Conservation (phyloP, 768 basidiomycete genomes). For the Pleurotus pulmonarius region DNA sequence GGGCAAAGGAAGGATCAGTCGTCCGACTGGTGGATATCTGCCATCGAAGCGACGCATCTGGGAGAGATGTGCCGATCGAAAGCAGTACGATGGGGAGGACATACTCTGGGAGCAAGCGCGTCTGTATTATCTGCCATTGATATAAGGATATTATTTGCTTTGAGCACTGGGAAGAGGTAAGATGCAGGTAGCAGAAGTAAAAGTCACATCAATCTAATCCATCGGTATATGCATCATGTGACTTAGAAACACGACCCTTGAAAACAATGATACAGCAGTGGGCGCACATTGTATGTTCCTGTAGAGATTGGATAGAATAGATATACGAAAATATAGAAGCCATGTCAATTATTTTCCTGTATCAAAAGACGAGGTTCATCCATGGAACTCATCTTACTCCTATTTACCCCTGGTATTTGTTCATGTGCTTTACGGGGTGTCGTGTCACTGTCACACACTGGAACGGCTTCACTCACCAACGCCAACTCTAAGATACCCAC, state of each 20-base stretch:
- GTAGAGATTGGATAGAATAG: too few relatives aligned
- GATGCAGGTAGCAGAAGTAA: not conserved
- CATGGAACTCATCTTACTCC: too few relatives aligned
- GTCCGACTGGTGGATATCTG: conserved; percentile 4
- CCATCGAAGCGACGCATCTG: conserved; percentile 10
- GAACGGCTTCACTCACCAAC: too few relatives aligned
- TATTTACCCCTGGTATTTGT: too few relatives aligned
- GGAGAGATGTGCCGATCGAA: conserved; percentile 6
- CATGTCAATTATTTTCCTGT: too few relatives aligned
- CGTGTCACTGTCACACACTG: too few relatives aligned
- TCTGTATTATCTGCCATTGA: conserved; percentile 57
- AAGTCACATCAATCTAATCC: conserved; percentile 7
- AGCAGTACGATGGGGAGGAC: conserved; percentile 20
- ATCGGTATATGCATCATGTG: conserved; percentile 3
- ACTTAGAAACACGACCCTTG: not conserved
- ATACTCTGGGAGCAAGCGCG: conserved; percentile 69
- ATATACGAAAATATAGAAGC: too few relatives aligned
- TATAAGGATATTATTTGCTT: conserved; percentile 15
- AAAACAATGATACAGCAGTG: too few relatives aligned
- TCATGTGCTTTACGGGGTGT: too few relatives aligned
- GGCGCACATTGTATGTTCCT: too few relatives aligned
- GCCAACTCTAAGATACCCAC: too few relatives aligned
- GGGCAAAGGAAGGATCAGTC: conserved; percentile 15
- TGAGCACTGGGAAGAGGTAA: conserved; percentile 9
- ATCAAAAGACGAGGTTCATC: too few relatives aligned